Evolutionary conservation across 805 yeast genomes (phyloP).

Genomic region (Candida palmyrensis): DNA sequence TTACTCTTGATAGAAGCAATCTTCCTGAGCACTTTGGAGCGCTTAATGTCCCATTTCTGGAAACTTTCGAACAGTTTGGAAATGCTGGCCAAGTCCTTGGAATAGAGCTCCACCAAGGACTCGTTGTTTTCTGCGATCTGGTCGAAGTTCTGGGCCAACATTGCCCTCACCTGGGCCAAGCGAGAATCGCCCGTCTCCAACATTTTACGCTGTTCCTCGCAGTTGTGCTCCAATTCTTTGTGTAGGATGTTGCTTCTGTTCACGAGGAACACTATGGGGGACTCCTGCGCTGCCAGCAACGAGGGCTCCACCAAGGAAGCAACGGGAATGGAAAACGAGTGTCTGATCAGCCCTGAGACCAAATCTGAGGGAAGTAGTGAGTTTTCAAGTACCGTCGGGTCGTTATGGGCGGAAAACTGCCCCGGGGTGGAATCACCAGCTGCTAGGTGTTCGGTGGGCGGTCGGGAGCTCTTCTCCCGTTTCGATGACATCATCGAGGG

Average conservation of each 20-base stretch:
- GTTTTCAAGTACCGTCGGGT: neutral
- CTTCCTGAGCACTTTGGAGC: constrained; percentile 26
- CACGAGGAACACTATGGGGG: constrained; percentile 12
- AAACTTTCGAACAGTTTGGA: constrained; percentile 23
- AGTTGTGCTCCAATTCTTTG: constrained; percentile 17
- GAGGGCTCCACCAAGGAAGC: no score
- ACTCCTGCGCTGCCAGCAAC: constrained; percentile 1
- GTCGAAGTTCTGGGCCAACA: constrained; percentile 22
- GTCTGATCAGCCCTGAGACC: neutral
- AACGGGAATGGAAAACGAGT: no score
- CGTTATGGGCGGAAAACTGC: no score
- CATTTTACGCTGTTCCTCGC: constrained; percentile 18
- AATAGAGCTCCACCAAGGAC: constrained; percentile 43
- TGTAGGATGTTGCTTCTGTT: constrained; percentile 8
- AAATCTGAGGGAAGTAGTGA: neutral
- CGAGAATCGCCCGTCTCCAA: constrained; percentile 30
- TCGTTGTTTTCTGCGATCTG: constrained; percentile 40
- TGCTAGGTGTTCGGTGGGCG: no score
- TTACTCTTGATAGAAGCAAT: constrained; percentile 36
- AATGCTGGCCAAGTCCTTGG: constrained; percentile 28
- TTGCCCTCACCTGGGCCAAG: constrained; percentile 21
- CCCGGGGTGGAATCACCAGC: no score
- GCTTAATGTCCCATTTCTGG: constrained; percentile 35
- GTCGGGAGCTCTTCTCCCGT: no score
- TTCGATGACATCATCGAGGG: constrained; percentile 11